Evolutionary conservation across 129 eudicot species (phyloP).

Genomic region (Chrysanthemum seticuspe): DNA sequence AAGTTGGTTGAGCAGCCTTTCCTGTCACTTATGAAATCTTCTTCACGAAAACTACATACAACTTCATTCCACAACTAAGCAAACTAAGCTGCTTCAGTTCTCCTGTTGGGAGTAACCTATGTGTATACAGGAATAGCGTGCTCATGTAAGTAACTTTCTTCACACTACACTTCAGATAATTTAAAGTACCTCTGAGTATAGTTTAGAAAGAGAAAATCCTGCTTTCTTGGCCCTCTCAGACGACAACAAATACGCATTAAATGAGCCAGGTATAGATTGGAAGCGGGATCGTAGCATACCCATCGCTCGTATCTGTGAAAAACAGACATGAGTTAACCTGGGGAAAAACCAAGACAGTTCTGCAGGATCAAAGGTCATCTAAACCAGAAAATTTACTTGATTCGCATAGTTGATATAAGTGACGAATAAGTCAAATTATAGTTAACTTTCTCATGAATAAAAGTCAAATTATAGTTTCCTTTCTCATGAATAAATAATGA

Average conservation of each 20-base stretch:
- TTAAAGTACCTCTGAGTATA: constrained; percentile 66
- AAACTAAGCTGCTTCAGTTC: constrained; percentile 96
- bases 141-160: constrained; percentile 16
- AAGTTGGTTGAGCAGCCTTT: constrained; percentile 36
- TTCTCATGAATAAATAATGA: constrained; percentile 1
- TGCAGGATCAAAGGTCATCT: constrained; percentile 1
- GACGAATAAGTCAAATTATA: too few species aligned
- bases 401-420: not conserved
- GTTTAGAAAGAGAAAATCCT: constrained; percentile 76
- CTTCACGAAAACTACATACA: constrained; percentile 87
- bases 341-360: constrained; percentile 12
- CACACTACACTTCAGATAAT: constrained; percentile 12
- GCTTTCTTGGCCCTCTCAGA: constrained; percentile 59
- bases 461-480: not conserved
- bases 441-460: too few species aligned
- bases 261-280: constrained; percentile 95
- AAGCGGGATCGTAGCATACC: constrained; percentile 92
- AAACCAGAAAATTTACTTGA: constrained; percentile 10
- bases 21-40: constrained; percentile 98
- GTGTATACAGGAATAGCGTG: constrained; percentile 14
- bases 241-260: constrained; percentile 79
- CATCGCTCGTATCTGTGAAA: constrained; percentile 79
- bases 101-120: constrained; percentile 79
- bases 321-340: constrained; percentile 19
- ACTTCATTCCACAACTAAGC: constrained; percentile 98